These are phyloP conservation scores for Sindora glabra DNA, from an alignment of 306 rosid genomes.

Conservation along the genomic window DNA sequence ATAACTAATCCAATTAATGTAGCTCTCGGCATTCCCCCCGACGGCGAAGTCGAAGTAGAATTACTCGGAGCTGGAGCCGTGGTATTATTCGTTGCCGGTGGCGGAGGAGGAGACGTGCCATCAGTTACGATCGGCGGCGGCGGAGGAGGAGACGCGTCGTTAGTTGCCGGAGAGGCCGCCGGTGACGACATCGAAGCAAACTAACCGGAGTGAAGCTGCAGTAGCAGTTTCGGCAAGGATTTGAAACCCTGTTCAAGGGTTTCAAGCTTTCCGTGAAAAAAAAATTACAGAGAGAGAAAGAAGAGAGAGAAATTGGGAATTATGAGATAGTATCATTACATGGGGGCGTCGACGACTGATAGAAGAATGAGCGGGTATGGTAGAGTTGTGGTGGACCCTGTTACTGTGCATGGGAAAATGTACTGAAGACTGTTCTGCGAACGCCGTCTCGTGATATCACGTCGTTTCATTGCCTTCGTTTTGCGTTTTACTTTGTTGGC, in stretches of 20 bases:
- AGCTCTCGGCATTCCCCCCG: neutral
- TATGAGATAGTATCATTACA: too few species aligned
- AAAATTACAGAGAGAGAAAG: too few species aligned
- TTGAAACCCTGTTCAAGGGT: too few species aligned
- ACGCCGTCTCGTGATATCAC: too few species aligned
- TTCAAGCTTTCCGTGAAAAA: too few species aligned
- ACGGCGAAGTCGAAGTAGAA: neutral
- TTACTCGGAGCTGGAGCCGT: neutral
- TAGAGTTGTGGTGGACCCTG: neutral
- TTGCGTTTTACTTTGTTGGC: neutral
- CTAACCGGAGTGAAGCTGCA: too few species aligned
- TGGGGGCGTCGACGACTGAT: too few species aligned
- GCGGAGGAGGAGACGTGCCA: neutral
- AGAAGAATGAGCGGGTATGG: too few species aligned
- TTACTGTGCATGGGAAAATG: neutral
- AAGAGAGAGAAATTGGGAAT: too few species aligned
- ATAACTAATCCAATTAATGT: slow-evolving; percentile 1
- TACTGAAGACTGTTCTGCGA: too few species aligned
- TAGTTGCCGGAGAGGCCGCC: neutral
- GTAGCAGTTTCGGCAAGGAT: too few species aligned
- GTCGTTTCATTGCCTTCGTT: neutral
- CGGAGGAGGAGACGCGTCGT: neutral
- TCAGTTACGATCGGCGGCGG: neutral
- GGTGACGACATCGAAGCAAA: neutral
- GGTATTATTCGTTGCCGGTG: neutral